These are phyloP conservation scores for Bipolaris gigantea DNA, from an alignment of 2,329 filamentous ascomycete genomes.

Conservation along the genomic window DNA sequence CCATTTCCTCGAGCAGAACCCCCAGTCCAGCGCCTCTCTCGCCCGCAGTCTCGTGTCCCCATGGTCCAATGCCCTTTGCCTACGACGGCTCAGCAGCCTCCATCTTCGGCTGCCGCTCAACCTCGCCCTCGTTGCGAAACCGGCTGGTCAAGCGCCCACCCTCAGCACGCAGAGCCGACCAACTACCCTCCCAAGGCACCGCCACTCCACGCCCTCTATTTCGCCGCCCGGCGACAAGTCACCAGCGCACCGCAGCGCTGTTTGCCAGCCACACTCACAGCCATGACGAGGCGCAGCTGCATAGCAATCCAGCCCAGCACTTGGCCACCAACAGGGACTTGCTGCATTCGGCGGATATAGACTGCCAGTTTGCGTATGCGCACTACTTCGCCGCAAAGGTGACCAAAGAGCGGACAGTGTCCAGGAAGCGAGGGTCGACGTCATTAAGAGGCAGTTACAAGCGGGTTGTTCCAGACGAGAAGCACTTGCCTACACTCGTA, in stretches of 20 bases:
- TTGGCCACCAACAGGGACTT: conserved; percentile 22
- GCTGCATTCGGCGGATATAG: conserved; percentile 20
- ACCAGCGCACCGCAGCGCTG: conserved; percentile 73
- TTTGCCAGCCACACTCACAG: conserved; percentile 53
- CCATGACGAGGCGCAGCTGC: conserved; percentile 13
- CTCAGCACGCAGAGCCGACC: conserved; percentile 55
- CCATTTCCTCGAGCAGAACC: conserved; percentile 63
- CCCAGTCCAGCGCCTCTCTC: conserved; percentile 69
- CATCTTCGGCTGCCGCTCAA: conserved; percentile 55
- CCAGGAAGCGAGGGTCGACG: conserved; percentile 47
- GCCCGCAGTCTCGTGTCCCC: conserved; percentile 65
- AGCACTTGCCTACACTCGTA: conserved; percentile 53
- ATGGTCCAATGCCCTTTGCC: conserved; percentile 56
- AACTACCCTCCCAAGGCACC: conserved; percentile 53
- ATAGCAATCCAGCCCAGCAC: conserved; percentile 36
- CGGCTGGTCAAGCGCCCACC: conserved; percentile 76
- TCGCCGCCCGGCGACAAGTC: conserved; percentile 75
- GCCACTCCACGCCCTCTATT: conserved; percentile 66
- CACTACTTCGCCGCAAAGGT: conserved; percentile 46
- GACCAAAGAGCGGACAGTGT: conserved; percentile 39
- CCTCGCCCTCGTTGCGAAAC: conserved; percentile 61
- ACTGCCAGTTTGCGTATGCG: conserved; percentile 39
- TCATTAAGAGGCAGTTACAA: conserved; percentile 46
- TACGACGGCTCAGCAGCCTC: conserved; percentile 62
- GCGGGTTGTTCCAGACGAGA: conserved; percentile 49